Evolutionary conservation across 768 basidiomycete species (phyloP).

Genomic region (Strobilomyces dryophilus): DNA sequence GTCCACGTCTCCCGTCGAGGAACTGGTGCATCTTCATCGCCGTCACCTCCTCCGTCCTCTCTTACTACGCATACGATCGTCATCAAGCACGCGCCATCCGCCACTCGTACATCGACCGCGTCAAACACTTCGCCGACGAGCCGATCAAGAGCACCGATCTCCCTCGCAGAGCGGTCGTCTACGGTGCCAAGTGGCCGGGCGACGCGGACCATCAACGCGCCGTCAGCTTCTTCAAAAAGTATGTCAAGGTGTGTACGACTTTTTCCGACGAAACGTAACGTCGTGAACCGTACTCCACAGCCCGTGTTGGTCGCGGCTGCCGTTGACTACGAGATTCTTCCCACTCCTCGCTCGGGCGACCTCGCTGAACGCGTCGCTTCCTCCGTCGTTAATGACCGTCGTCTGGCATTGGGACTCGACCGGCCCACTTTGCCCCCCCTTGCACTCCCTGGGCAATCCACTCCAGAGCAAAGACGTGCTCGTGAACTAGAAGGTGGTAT

Average conservation of each 20-base stretch:
- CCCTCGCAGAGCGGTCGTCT: constrained; percentile 80
- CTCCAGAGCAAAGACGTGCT: constrained; percentile 47
- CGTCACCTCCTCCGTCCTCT: constrained; percentile 64
- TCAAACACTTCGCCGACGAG: constrained; percentile 71
- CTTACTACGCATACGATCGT: constrained; percentile 85
- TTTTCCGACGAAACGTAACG: not conserved
- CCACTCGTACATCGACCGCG: constrained; percentile 73
- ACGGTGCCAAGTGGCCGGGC: constrained; percentile 88
- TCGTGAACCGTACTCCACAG: constrained; percentile 38
- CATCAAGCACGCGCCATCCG: constrained; percentile 73
- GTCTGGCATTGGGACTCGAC: constrained; percentile 63
- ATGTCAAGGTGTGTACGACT: constrained; percentile 77
- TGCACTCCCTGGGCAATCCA: constrained; percentile 49
- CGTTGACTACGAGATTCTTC: constrained; percentile 83
- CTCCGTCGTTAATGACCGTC: constrained; percentile 65
- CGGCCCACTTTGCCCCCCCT: constrained; percentile 38
- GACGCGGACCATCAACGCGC: constrained; percentile 89
- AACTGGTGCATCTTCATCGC: constrained; percentile 94
- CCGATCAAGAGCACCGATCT: constrained; percentile 59
- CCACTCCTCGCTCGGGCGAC: constrained; percentile 82
- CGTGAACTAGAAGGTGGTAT: constrained; percentile 78
- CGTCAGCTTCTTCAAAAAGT: constrained; percentile 89
- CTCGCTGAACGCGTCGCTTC: constrained; percentile 73
- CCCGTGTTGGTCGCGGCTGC: constrained; percentile 93
- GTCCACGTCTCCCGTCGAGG: constrained; percentile 82